Base-by-base conservation (phyloP, 192 early-diverging fungal genomes). In the Umbelopsis isabellina region DNA sequence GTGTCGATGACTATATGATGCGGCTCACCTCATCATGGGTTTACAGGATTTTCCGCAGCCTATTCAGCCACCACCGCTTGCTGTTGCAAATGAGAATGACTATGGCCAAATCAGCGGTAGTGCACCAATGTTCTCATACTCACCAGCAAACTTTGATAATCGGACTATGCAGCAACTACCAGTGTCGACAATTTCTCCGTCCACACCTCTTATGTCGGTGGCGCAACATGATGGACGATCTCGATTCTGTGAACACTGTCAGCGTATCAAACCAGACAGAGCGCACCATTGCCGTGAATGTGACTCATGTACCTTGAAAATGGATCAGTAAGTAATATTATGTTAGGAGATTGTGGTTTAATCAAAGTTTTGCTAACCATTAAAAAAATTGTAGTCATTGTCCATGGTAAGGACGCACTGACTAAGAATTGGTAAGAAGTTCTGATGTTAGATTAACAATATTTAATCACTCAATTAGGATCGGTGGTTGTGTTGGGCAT, bases 261-360 rank as follows among this genome's bases (percentile, higher is more conserved):
- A 70, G 3, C 52, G 74, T 45, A 51, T 86, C 69, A 86, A 86
- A 49, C 81, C 85, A 9, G 83, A 81, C 53, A 49, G 85, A 75
- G 71, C 79, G 18, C 85, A 86, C 67, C 85, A 86, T 27, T 86
- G 85, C 47, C 79, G 80, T 25, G 83, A 83, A n/a, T 86, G 85
- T 70, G 79, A 83, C 41, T 47, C 70, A 68, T 87, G 85, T 65
- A 82, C 85, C 3, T 50, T 87, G n/a, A 85, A 80, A 70, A 87
- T 87, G 85, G 85, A 87, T 58, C 85, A 87, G 85, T 87, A 83
- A 47, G 85, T 78, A 10, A n/a, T 15, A 21, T 15, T 25, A 30
- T 27, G 5, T 1, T 21, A 23, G 30, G 46, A 23, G 4, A 30
- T 41, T 23, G 50, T 30, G 10, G 4, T 13, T 46, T 65, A n/a